Percentiles rank a stretch among this genome's conserved stretches.
Conservation (phyloP, 2,329 filamentous ascomycete genomes). For the Pseudogymnoascus sp. region DNA sequence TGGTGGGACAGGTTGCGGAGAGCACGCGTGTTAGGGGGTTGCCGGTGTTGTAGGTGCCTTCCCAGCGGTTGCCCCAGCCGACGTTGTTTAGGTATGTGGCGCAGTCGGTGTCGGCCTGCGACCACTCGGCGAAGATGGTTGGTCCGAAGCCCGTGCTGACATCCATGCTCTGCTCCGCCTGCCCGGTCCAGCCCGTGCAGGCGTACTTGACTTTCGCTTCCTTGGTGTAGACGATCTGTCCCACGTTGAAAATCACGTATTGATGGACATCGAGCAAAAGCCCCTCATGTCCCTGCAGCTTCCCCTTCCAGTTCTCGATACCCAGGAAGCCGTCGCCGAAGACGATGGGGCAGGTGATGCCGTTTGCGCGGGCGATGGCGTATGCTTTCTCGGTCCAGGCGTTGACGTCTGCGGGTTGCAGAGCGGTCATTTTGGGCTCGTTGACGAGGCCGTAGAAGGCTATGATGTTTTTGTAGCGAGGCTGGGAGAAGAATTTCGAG, state of each 20-base stretch:
- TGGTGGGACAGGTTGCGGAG: conserved; percentile 65
- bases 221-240: conserved; percentile 76
- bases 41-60: conserved; percentile 66
- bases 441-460: conserved; percentile 92
- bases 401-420: conserved; percentile 59
- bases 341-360: conserved; percentile 62
- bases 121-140: conserved; percentile 94
- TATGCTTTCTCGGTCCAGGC: conserved; percentile 73
- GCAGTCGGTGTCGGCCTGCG: conserved; percentile 95
- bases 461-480: conserved; percentile 84
- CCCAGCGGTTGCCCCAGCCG: conserved; percentile 80
- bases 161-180: conserved; percentile 65
- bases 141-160: conserved; percentile 76
- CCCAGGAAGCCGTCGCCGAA: conserved; percentile 96
- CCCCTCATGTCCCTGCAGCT: conserved; percentile 60
- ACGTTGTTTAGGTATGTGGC: conserved; percentile 82
- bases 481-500: conserved; percentile 86
- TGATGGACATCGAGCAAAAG: conserved; percentile 95
- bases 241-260: conserved; percentile 94
- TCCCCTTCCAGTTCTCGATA: conserved; percentile 80
- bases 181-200: conserved; percentile 76
- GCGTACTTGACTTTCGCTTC: conserved; percentile 78
- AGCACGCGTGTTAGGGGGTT: conserved; percentile 44
- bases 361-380: conserved; percentile 64
- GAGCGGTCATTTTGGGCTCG: conserved; percentile 72